Evolutionary conservation across 257 asterid genomes (phyloP).

Genomic region (Solanum appendiculatum): DNA sequence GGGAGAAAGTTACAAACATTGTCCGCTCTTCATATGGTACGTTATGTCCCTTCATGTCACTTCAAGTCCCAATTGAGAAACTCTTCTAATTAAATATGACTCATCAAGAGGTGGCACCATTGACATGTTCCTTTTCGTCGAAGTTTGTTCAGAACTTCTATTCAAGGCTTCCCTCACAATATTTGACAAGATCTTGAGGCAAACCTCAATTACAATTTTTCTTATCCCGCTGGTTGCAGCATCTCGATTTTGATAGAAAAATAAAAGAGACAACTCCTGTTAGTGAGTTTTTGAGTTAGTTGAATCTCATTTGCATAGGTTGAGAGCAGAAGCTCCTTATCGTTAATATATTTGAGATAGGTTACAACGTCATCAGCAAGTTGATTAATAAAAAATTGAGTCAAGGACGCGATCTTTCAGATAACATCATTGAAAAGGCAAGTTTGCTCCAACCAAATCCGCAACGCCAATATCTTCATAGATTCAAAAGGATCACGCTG

Average conservation of each 20-base stretch:
- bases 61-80: slow-evolving; percentile 9
- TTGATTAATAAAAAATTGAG: slow-evolving; percentile 15
- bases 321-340: neutral
- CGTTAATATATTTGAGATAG: slow-evolving; percentile 28
- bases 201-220: slow-evolving; percentile 15
- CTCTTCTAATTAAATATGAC: neutral
- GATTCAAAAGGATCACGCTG: slow-evolving; percentile 38
- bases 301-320: slow-evolving; percentile 23
- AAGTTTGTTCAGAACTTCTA: slow-evolving; percentile 1
- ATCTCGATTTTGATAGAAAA: slow-evolving; percentile 16
- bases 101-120: neutral
- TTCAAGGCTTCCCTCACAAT: slow-evolving; percentile 21
- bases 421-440: slow-evolving; percentile 15
- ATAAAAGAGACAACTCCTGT: slow-evolving; percentile 16
- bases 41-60: neutral
- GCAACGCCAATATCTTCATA: slow-evolving; percentile 37
- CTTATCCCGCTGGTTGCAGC: slow-evolving; percentile 3
- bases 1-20: slow-evolving; percentile 61
- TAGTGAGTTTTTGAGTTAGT: slow-evolving; percentile 19
- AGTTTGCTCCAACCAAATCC: slow-evolving; percentile 49
- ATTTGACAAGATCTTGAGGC: slow-evolving; percentile 29
- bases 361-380: slow-evolving; percentile 45
- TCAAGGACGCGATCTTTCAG: slow-evolving; percentile 20
- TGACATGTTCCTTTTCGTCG: neutral
- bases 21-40: slow-evolving; percentile 22